Conservation (phyloP, 2,329 filamentous ascomycete genomes). For the Diaporthe destruens region DNA sequence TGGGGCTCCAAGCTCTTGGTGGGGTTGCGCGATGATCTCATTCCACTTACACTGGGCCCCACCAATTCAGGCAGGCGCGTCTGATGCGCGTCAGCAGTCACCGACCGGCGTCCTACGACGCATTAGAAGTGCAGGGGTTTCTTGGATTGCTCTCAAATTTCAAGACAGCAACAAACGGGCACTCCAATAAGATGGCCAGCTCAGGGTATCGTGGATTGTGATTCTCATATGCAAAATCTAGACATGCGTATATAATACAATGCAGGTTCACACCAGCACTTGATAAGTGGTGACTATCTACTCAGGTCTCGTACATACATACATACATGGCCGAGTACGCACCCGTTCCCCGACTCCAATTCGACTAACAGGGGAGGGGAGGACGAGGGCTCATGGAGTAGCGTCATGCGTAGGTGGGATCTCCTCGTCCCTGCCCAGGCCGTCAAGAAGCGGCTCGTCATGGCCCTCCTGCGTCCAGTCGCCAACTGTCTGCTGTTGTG, state of each 20-base stretch:
- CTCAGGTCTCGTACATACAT: background rate
- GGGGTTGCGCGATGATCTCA: slow-evolving; percentile 38
- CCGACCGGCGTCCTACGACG: background rate
- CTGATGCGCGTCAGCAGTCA: slow-evolving; percentile 21
- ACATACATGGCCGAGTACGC: background rate
- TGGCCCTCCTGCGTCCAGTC: slow-evolving; percentile 53
- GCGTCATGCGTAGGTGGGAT: background rate
- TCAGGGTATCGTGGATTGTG: slow-evolving; percentile 13
- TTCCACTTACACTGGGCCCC: slow-evolving; percentile 35
- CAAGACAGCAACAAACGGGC: background rate
- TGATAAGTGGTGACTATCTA: no score
- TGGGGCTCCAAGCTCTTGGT: slow-evolving; percentile 21
- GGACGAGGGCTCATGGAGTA: background rate
- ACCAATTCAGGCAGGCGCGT: slow-evolving; percentile 37
- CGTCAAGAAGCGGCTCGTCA: slow-evolving; percentile 51
- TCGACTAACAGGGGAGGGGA: no score
- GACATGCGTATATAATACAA: slow-evolving; percentile 2
- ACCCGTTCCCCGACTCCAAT: background rate
- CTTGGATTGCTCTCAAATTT: background rate
- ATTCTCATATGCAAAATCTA: background rate
- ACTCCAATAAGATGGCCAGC: background rate
- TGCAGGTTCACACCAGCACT: background rate
- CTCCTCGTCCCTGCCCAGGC: slow-evolving; percentile 42
- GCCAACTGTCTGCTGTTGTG: slow-evolving; percentile 46
- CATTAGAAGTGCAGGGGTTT: background rate